phyloP scores from a whole-genome alignment of 2,329 filamentous ascomycete species.

The Pseudogymnoascus sp. region DNA sequence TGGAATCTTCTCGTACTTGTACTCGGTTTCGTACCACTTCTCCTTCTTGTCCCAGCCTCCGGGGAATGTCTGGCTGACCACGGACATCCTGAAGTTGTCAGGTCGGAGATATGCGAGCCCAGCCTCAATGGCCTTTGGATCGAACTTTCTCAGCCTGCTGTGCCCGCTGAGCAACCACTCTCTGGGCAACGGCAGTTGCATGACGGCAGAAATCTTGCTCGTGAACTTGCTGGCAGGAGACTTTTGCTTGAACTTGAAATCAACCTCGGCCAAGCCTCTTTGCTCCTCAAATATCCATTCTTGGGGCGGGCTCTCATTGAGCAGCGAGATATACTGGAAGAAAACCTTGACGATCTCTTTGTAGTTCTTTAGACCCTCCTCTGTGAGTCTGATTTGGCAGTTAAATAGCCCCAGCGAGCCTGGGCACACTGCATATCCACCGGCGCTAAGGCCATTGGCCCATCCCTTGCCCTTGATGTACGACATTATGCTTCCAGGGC shows the following conservation, averaged over 20 bases:
- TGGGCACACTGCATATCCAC: conserved; percentile 51
- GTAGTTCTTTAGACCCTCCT: conserved; percentile 50
- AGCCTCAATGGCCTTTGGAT: conserved; percentile 65
- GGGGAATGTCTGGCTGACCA: conserved; percentile 77
- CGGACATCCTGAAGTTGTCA: conserved; percentile 80
- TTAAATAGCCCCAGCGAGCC: conserved; percentile 61
- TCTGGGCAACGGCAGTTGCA: conserved; percentile 84
- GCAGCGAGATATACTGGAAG: conserved; percentile 78
- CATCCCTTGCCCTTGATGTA: conserved; percentile 67
- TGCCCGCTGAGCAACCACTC: conserved; percentile 82
- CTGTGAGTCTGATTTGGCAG: conserved; percentile 57
- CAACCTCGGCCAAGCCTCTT: conserved; percentile 81
- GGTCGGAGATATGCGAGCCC: conserved; percentile 68
- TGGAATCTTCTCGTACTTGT: conserved; percentile 74
- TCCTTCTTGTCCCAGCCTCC: conserved; percentile 82
- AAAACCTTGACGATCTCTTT: conserved; percentile 59
- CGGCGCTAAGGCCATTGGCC: conserved; percentile 61
- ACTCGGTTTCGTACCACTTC: conserved; percentile 97
- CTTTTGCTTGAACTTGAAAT: conserved; percentile 94
- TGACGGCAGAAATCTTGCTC: conserved; percentile 72
- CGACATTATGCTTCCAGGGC: conserved; percentile 64
- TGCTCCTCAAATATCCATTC: conserved; percentile 94
- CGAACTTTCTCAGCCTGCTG: conserved; percentile 69
- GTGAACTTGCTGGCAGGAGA: conserved; percentile 83
- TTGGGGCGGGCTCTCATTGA: conserved; percentile 71